Evolutionary conservation across 768 basidiomycete genomes (phyloP).

Genomic region (Boletus rubroflammeus): DNA sequence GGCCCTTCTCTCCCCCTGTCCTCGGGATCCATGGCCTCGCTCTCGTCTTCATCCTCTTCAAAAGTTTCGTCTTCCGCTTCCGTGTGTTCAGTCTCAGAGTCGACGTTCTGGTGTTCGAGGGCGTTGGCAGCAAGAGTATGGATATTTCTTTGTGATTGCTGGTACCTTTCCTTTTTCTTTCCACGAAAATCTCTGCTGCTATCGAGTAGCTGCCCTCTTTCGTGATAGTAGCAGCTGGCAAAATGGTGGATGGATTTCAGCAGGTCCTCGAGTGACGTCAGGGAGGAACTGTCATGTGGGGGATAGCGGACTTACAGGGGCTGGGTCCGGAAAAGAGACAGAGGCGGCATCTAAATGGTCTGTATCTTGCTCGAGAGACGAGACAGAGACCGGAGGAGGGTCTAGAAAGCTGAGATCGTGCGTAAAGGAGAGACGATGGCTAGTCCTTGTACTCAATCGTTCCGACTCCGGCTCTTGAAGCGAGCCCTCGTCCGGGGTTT

Average conservation of each 20-base stretch:
- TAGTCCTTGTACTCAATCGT: constrained; percentile 24
- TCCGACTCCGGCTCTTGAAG: constrained; percentile 14
- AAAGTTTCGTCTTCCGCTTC: constrained; percentile 15
- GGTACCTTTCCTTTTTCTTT: constrained; percentile 36
- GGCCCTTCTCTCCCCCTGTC: constrained; percentile 5
- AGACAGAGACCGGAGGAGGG: constrained; percentile 20
- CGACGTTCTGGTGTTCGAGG: background rate
- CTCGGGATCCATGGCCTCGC: constrained; percentile 5
- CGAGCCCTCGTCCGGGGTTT: constrained; percentile 4
- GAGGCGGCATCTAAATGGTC: constrained; percentile 4
- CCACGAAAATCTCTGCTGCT: constrained; percentile 44
- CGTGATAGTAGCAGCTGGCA: constrained; percentile 54
- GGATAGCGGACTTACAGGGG: constrained; percentile 43
- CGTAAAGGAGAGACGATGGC: constrained; percentile 44
- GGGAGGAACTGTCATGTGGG: background rate
- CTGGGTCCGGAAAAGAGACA: constrained; percentile 37
- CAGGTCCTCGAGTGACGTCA: constrained; percentile 41
- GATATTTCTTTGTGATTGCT: constrained; percentile 13
- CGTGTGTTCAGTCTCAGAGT: constrained; percentile 10
- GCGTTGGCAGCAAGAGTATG: constrained; percentile 21
- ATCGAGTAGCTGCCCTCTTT: constrained; percentile 57
- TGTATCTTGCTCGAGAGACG: constrained; percentile 7
- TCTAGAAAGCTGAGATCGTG: constrained; percentile 55
- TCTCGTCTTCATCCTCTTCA: constrained; percentile 16
- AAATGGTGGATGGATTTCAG: constrained; percentile 52